A percentile compares a stretch with the other conserved stretches of the same genome.
These are phyloP conservation scores for Parachaetomium inaequale DNA, from an alignment of 495 filamentous ascomycete species.

Conservation along the genomic window DNA sequence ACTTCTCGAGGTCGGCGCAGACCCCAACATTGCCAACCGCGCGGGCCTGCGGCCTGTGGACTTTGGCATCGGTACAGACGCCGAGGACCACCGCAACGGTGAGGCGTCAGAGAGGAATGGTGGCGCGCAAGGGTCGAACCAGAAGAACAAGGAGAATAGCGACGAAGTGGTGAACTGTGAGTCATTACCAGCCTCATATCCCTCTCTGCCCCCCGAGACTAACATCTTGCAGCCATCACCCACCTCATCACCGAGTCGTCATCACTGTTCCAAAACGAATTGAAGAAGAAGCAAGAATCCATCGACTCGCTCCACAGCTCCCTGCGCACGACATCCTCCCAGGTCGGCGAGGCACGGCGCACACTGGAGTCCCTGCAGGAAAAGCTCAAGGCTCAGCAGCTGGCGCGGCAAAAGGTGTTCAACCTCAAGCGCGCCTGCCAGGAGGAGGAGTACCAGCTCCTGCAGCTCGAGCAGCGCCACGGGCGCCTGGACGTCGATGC, in stretches of 20 bases:
- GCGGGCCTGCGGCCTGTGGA: conserved; percentile 81
- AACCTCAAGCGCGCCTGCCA: conserved; percentile 49
- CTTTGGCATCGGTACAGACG: conserved; percentile 77
- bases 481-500: conserved; percentile 33
- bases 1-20: conserved; percentile 86
- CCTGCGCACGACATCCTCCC: conserved; percentile 74
- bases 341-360: conserved; percentile 69
- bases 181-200: conserved; percentile 29
- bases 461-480: conserved; percentile 38
- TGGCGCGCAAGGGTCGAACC: conserved; percentile 32
- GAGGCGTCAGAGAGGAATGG: conserved; percentile 32
- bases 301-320: conserved; percentile 72
- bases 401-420: conserved; percentile 42
- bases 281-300: conserved; percentile 74
- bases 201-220: conserved; percentile 8
- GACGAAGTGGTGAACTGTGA: conserved; percentile 68
- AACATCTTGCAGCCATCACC: conserved; percentile 57
- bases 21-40: conserved; percentile 82
- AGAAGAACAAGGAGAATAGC: conserved; percentile 55
- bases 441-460: conserved; percentile 46
- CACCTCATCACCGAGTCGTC: conserved; percentile 71
- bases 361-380: conserved; percentile 62
- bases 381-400: conserved; percentile 46
- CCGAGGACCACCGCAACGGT: conserved; percentile 45
- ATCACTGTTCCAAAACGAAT: conserved; percentile 66